phyloP scores from a whole-genome alignment of 805 yeast genomes.

The Wickerhamomyces subpelliculosus region DNA sequence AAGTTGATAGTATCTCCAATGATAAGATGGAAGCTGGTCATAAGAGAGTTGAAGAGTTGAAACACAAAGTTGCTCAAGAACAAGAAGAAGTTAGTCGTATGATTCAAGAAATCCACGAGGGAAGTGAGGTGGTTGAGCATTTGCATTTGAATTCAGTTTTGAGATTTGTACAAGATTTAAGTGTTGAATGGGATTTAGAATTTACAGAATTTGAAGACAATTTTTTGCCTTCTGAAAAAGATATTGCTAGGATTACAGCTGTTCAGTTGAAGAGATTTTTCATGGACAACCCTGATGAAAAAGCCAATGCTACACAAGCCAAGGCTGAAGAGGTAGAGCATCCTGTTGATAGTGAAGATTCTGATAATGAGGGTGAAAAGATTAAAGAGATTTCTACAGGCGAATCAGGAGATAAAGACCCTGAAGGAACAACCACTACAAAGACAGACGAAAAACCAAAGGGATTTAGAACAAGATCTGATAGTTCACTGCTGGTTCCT shows the following conservation, averaged over 20 bases:
- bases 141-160: constrained; percentile 63
- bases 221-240: constrained; percentile 87
- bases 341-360: constrained; percentile 4
- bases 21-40: constrained; percentile 70
- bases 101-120: constrained; percentile 45
- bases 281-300: constrained; percentile 38
- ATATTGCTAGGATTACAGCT: constrained; percentile 84
- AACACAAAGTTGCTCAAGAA: constrained; percentile 45
- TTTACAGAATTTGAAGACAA: constrained; percentile 72
- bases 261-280: constrained; percentile 76
- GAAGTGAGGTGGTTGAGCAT: constrained; percentile 56
- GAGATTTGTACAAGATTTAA: constrained; percentile 68
- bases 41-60: constrained; percentile 50
- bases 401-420: background rate
- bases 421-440: background rate
- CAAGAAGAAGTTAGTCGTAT: constrained; percentile 33
- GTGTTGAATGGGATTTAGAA: constrained; percentile 82
- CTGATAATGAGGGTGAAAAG: constrained; percentile 1
- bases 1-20: constrained; percentile 59
- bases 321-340: constrained; percentile 12
- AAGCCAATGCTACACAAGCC: constrained; percentile 5
- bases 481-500: background rate
- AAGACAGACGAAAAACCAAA: no score
- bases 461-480: background rate
- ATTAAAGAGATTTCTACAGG: constrained; percentile 1